Conservation (phyloP, 352 stramenopile species). For the Phytophthora aleatoria region DNA sequence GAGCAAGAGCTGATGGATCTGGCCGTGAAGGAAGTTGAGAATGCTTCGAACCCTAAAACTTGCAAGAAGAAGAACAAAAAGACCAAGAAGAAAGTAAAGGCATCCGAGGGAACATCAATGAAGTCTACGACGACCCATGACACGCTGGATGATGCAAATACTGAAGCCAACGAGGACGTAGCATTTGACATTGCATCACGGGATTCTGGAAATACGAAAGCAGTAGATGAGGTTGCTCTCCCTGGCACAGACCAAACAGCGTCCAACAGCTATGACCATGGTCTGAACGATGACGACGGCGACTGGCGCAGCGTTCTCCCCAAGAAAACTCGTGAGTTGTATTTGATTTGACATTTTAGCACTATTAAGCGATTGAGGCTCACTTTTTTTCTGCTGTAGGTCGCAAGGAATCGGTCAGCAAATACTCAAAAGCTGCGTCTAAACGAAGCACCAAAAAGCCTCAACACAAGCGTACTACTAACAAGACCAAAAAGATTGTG, state of each 20-base stretch:
- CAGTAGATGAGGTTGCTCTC: background rate
- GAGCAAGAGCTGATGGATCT: conserved; percentile 37
- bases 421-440: conserved; percentile 7
- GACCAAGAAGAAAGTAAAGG: conserved; percentile 38
- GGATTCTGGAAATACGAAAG: background rate
- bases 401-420: conserved; percentile 24
- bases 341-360: background rate
- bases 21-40: conserved; percentile 19
- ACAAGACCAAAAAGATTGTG: conserved; percentile 12
- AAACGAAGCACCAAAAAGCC: conserved; percentile 8
- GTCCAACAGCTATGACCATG: background rate
- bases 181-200: background rate
- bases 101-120: background rate
- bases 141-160: background rate
- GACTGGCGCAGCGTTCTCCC: conserved; percentile 31
- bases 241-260: background rate
- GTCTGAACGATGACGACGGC: conserved; percentile 12
- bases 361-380: background rate
- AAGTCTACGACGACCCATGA: background rate
- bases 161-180: background rate
- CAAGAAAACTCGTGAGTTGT: conserved; percentile 40
- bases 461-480: conserved; percentile 1
- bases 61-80: conserved; percentile 54
- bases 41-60: conserved; percentile 24
- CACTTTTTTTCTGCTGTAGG: conserved; percentile 19